Base-by-base conservation (phyloP, 2,329 filamentous ascomycete species). In the Teratosphaeria zuluensis region DNA sequence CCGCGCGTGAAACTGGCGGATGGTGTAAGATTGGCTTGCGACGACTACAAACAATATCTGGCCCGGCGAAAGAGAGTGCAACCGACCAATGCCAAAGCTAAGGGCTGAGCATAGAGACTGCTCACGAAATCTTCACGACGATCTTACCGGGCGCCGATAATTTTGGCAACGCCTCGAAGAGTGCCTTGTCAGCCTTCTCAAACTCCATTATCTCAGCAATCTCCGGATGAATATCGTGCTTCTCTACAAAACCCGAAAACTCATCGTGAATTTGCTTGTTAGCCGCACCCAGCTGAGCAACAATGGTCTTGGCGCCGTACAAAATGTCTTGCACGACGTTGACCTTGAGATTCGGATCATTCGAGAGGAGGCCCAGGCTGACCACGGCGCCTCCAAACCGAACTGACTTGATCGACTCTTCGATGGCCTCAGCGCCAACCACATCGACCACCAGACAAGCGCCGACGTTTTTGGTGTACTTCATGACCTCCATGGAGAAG, bases 401-500 rank as follows among this genome's bases (percentile, higher is more conserved):
- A 2, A 73, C 69, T 19, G 71, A 70, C n/a, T 75, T 71, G 51
- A 76, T 71, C 0, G 69, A 71, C 55, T 74, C 73, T 46, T 62
- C 57, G 24, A 81, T 67, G 1, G 77, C 80, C 31, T 73, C 67
- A 1, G 77, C 77, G 12, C 78, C 77, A 12, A 78, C 76, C 14
- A 76, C 73, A 63, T 81, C 78, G 51, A 81, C 71, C 46, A 78
- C 75, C 54, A 79, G 74, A 61, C 80, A 77, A 5, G 73, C 73
- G 48, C 75, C 75, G 1, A 66, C 60, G 48, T 67, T 68, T 11
- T 66, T 58, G 0, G 77, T 79, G 3, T 77, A 68, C 9, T 74
- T 73, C 54, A 80, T 75, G 11, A 83, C 84, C 28, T 77, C 77
- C 2, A 73, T 69, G 4, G 83, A 83, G 84, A 84, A 88, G 57